phyloP scores from a whole-genome alignment of 257 asterid genomes.

The Przewalskia tangutica region DNA sequence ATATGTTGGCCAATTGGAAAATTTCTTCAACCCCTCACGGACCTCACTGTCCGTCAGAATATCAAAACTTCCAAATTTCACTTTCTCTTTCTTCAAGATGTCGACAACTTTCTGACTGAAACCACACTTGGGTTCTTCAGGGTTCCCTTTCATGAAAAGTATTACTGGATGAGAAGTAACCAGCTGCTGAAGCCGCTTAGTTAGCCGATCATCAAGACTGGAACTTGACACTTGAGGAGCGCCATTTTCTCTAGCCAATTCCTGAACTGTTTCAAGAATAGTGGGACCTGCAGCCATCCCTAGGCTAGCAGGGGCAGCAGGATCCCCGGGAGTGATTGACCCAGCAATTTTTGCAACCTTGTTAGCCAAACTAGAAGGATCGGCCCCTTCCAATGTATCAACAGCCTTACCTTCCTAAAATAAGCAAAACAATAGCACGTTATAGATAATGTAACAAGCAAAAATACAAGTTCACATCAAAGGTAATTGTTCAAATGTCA shows the following conservation, averaged over 20 bases:
- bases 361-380: slow-evolving; percentile 93
- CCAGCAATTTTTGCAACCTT: slow-evolving; percentile 95
- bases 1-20: slow-evolving; percentile 94
- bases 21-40: slow-evolving; percentile 85
- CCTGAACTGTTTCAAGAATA: slow-evolving; percentile 72
- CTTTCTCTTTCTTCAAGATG: slow-evolving; percentile 74
- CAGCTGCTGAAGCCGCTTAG: slow-evolving; percentile 53
- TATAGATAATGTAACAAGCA: neutral
- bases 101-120: slow-evolving; percentile 85
- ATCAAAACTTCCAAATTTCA: slow-evolving; percentile 79
- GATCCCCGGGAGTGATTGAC: slow-evolving; percentile 50
- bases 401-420: slow-evolving; percentile 64
- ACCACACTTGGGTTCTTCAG: slow-evolving; percentile 81
- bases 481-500: neutral
- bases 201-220: slow-evolving; percentile 27
- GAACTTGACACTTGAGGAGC: slow-evolving; percentile 31
- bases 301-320: slow-evolving; percentile 97
- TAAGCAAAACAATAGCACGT: slow-evolving; percentile 10
- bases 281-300: slow-evolving; percentile 98
- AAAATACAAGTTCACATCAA: neutral
- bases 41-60: slow-evolving; percentile 60
- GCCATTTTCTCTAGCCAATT: slow-evolving; percentile 47
- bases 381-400: slow-evolving; percentile 92
- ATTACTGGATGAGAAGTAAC: slow-evolving; percentile 59
- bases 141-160: slow-evolving; percentile 95